These are phyloP conservation scores for Pythium sukuiense DNA, from an alignment of 352 stramenopile species.

Conservation along the genomic window DNA sequence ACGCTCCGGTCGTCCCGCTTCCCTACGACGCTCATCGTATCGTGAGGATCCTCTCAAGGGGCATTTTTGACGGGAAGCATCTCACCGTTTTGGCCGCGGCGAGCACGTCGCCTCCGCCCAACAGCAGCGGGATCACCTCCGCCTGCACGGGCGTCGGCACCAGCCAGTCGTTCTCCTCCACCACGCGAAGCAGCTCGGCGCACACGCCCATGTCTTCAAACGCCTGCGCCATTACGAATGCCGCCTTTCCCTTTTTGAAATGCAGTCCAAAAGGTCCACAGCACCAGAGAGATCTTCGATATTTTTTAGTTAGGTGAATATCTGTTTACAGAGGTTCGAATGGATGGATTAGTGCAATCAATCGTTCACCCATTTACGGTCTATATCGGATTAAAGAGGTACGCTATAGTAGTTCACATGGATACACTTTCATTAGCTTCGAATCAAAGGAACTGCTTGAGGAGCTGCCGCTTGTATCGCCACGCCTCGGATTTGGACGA, in stretches of 20 bases:
- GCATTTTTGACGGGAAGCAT: no score
- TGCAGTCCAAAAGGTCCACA: not conserved
- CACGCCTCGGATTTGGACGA: conserved; percentile 71
- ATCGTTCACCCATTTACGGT: not conserved
- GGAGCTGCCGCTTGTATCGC: conserved; percentile 74
- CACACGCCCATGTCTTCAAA: conserved; percentile 19
- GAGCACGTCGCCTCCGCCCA: not conserved
- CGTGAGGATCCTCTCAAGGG: no score
- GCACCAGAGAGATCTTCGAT: not conserved
- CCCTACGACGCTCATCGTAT: not conserved
- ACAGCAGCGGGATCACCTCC: conserved; percentile 7
- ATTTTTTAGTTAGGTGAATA: not conserved
- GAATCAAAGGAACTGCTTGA: conserved; percentile 69
- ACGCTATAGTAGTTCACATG: not conserved
- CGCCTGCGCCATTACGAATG: not conserved
- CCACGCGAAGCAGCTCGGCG: conserved; percentile 11
- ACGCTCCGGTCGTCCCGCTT: not conserved
- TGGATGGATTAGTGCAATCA: not conserved
- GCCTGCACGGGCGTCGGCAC: conserved; percentile 14
- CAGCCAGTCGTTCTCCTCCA: conserved; percentile 15
- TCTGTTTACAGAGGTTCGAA: not conserved
- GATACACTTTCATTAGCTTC: not conserved
- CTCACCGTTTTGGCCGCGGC: not conserved
- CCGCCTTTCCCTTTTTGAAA: not conserved
- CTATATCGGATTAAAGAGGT: not conserved